Base-by-base conservation (phyloP, 768 basidiomycete genomes). In the Lentinula sp. region DNA sequence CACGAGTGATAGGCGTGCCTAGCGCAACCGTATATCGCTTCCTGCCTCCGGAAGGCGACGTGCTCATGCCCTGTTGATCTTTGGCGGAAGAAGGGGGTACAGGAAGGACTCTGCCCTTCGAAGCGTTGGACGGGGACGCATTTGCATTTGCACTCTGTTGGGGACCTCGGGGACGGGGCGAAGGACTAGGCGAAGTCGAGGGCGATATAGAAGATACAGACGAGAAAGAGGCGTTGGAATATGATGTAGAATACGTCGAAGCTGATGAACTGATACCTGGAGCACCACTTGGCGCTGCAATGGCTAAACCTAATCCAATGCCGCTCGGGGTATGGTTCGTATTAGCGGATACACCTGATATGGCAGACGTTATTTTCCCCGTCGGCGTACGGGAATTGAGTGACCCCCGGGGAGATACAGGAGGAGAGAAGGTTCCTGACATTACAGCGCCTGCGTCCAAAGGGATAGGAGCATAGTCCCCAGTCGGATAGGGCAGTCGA, bases 1-100 rank as follows among this genome's bases (percentile, higher is more conserved):
- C 57, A 50, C 78, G 73, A 13, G 76, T 75, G 62, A 91, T 85
- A 0, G 90, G 87, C 2, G 83, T 87, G 9, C 90, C 91, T 0
- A 94, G 79, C 0, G 92, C 91, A 36, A 93, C 91, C 0, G 92
- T 93, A 68, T 94, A 93, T 42, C 92, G 80, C 67, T 94, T 94
- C 62, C 91, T 76, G 1, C 78, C 73, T 0, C 82, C 74, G 1
- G 92, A 90, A 3, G 89, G 91, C 1, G 87, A 85, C 60, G 85
- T 85, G 58, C 86, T 79, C 66, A 85, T 88, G 78, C 74, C 15
- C 79, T 80, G 68, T 62, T 60, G 63, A 62, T 37, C 58, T 62
- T 73, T 80, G 1, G 80, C 83, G 1, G 79, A 69, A 0, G 83
- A 57, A 56, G 61, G 82, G 3, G 83, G 75, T 16, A 69, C 68